Percentiles rank a stretch among this genome's conserved stretches.
These are phyloP conservation scores for Salmacisia buchloeana DNA, from an alignment of 1,284 basidiomycete species.

Conservation along the genomic window DNA sequence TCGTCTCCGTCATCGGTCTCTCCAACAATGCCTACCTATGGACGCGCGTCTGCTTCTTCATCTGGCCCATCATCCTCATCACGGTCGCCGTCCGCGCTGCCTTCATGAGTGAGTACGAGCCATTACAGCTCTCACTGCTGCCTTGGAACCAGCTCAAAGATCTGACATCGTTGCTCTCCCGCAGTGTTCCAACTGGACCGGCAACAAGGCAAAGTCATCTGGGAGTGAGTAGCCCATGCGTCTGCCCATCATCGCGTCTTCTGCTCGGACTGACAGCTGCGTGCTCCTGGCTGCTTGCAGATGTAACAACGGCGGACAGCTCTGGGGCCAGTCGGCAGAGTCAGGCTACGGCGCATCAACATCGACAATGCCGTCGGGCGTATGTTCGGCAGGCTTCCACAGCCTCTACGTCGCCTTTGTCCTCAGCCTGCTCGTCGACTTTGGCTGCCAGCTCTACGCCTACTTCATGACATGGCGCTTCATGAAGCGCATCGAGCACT, in stretches of 20 bases:
- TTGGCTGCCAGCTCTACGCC: slow-evolving; percentile 63
- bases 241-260: background rate
- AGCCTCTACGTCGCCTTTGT: slow-evolving; percentile 66
- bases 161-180: background rate
- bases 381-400: slow-evolving; percentile 64
- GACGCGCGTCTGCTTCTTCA: slow-evolving; percentile 63
- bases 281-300: background rate
- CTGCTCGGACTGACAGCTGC: background rate
- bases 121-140: background rate
- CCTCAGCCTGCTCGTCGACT: slow-evolving; percentile 62
- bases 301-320: slow-evolving; percentile 65
- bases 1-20: slow-evolving; percentile 63
- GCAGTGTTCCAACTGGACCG: slow-evolving; percentile 39
- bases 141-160: background rate
- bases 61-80: slow-evolving; percentile 69
- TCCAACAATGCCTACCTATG: slow-evolving; percentile 69
- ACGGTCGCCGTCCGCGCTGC: slow-evolving; percentile 64
- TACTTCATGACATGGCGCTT: slow-evolving; percentile 46
- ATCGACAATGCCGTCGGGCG: slow-evolving; percentile 58
- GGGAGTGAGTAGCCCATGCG: slow-evolving; percentile 56
- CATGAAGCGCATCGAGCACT: slow-evolving; percentile 45
- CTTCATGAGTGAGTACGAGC: slow-evolving; percentile 64
- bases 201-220: slow-evolving; percentile 59
- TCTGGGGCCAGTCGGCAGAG: slow-evolving; percentile 60
- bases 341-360: slow-evolving; percentile 51